phyloP scores from a whole-genome alignment of 345 rosid species.

The Mercurialis annua region DNA sequence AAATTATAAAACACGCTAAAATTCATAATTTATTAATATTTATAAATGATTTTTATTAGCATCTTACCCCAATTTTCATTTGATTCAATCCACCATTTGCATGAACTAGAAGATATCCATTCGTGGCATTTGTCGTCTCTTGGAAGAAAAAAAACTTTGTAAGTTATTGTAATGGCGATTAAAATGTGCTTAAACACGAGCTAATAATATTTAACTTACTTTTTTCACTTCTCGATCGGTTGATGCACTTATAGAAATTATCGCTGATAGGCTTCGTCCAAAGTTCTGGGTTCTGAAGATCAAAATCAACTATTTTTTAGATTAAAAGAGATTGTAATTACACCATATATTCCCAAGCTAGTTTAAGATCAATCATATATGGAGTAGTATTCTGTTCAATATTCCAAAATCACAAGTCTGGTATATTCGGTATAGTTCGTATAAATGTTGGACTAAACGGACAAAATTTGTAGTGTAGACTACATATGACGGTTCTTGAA shows the following conservation, averaged over 20 bases:
- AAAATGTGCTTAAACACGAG: background rate
- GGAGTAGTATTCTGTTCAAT: too few species aligned
- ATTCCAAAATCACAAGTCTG: too few species aligned
- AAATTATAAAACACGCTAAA: too few species aligned
- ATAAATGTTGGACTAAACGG: too few species aligned
- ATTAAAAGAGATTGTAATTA: too few species aligned
- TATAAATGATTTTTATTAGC: background rate
- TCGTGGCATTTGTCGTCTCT: slow-evolving; percentile 21
- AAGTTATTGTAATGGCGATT: background rate
- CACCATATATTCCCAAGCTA: too few species aligned
- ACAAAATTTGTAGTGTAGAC: too few species aligned
- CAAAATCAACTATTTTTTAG: background rate
- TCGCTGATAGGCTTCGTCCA: slow-evolving; percentile 49
- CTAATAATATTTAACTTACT: slow-evolving; percentile 25
- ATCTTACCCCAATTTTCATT: slow-evolving; percentile 72
- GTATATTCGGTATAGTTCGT: too few species aligned
- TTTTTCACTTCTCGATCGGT: slow-evolving; percentile 36
- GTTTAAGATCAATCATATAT: too few species aligned
- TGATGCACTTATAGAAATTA: slow-evolving; percentile 43
- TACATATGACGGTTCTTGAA: too few species aligned
- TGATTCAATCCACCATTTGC: slow-evolving; percentile 90
- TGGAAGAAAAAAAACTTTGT: too few species aligned
- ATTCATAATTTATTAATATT: background rate
- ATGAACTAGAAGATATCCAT: slow-evolving; percentile 63
- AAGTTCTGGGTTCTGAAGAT: slow-evolving; percentile 39